Percentiles rank a stretch among this genome's conserved stretches.
Conservation (phyloP, 495 filamentous ascomycete species). For the Aspergillus cavernicola region DNA sequence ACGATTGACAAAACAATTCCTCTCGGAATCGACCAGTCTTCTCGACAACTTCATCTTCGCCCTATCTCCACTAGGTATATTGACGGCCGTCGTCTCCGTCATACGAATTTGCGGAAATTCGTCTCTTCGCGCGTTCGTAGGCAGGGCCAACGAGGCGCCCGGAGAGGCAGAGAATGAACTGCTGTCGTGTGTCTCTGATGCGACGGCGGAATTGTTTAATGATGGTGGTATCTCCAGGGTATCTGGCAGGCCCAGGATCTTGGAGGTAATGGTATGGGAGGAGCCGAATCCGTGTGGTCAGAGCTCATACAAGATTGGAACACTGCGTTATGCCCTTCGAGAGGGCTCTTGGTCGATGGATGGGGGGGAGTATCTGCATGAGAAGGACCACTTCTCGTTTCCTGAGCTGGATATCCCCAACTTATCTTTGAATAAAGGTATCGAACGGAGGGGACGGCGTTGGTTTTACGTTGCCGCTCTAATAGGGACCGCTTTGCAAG, state of each 20-base stretch:
- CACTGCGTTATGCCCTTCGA: constrained; percentile 26
- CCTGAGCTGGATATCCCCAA: constrained; percentile 42
- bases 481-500: constrained; percentile 29
- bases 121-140: constrained; percentile 51
- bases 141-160: constrained; percentile 43
- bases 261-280: constrained; percentile 40
- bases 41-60: constrained; percentile 54
- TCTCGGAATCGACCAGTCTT: constrained; percentile 47
- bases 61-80: constrained; percentile 50
- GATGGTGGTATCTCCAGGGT: constrained; percentile 40
- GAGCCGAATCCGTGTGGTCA: constrained; percentile 17
- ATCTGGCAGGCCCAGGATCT: constrained; percentile 36
- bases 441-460: constrained; percentile 24
- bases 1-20: constrained; percentile 53
- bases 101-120: constrained; percentile 51
- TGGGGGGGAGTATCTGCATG: constrained; percentile 8
- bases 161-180: constrained; percentile 40
- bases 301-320: constrained; percentile 22
- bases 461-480: constrained; percentile 36
- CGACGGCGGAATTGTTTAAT: constrained; percentile 42
- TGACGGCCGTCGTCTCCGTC: constrained; percentile 51
- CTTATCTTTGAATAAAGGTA: constrained; percentile 46
- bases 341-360: constrained; percentile 23
- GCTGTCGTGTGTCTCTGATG: constrained; percentile 40
- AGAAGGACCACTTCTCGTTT: constrained; percentile 9